Percentiles rank a stretch among this genome's conserved stretches.
These are phyloP conservation scores for Trametes pubescens DNA, from an alignment of 1,284 basidiomycete genomes.

Conservation along the genomic window DNA sequence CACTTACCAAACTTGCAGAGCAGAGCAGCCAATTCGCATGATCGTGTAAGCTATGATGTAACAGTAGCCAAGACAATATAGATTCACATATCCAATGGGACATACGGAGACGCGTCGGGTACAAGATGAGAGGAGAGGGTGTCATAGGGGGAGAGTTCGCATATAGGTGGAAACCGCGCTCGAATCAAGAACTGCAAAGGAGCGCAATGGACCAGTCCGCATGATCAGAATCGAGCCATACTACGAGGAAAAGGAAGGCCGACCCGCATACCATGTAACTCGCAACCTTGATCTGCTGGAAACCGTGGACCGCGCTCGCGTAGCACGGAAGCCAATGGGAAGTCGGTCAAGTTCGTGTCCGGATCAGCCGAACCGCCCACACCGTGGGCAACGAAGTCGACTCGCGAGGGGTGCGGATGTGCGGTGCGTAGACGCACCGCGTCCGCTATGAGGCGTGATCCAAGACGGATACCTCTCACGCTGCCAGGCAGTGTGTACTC, in stretches of 20 bases:
- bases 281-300: conserved; percentile 25
- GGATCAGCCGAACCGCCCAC: conserved; percentile 8
- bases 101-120: not conserved
- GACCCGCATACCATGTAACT: conserved; percentile 28
- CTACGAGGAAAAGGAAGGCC: conserved; percentile 18
- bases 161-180: conserved; percentile 23
- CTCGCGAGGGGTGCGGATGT: not conserved
- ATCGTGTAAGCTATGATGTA: conserved; percentile 25
- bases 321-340: not conserved
- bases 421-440: conserved; percentile 12
- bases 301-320: not conserved
- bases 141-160: conserved; percentile 22
- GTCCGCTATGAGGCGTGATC: conserved; percentile 15
- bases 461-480: conserved; percentile 21
- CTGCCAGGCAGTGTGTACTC: conserved; percentile 13
- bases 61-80: conserved; percentile 17
- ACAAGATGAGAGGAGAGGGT: conserved; percentile 2
- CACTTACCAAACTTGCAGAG: not conserved
- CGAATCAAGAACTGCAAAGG: conserved; percentile 24
- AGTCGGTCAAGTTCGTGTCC: conserved; percentile 21
- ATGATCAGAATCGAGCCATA: conserved; percentile 29
- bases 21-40: not conserved
- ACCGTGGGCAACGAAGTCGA: conserved; percentile 1
- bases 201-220: conserved; percentile 8
- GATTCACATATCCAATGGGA: conserved; percentile 20